A percentile compares a stretch with the other conserved stretches of the same genome.
Conservation (phyloP, 805 yeast genomes). For the Hanseniaspora mollemarum region DNA sequence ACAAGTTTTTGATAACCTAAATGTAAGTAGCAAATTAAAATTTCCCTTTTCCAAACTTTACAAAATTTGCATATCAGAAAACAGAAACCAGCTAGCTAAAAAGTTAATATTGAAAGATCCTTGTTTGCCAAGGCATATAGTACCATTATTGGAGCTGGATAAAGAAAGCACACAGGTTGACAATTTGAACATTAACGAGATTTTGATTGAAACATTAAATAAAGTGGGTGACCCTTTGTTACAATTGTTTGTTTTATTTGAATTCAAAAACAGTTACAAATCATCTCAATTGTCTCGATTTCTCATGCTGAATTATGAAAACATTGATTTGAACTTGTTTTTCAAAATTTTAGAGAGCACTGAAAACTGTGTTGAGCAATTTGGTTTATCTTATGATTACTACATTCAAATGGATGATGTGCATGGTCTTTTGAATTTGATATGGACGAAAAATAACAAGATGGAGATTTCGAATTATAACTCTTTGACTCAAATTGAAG, state of each 20-base stretch:
- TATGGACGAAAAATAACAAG: conserved; percentile 27
- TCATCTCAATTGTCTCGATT: conserved; percentile 59
- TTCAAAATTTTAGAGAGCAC: conserved; percentile 19
- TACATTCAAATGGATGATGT: conserved; percentile 55
- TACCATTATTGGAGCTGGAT: conserved; percentile 56
- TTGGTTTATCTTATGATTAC: conserved; percentile 39
- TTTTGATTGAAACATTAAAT: conserved; percentile 46
- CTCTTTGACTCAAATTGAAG: conserved; percentile 29
- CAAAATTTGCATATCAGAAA: conserved; percentile 64
- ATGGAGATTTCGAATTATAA: conserved; percentile 26
- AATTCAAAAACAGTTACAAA: conserved; percentile 43
- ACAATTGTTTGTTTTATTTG: conserved; percentile 40
- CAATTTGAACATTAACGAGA: conserved; percentile 46
- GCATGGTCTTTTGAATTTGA: conserved; percentile 36
- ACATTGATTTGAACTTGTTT: conserved; percentile 22
- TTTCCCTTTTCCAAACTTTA: conserved; percentile 53
- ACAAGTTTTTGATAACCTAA: conserved; percentile 27
- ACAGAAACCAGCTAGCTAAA: conserved; percentile 58
- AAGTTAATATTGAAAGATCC: conserved; percentile 57
- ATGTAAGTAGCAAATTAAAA: conserved; percentile 26
- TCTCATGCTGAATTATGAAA: conserved; percentile 30
- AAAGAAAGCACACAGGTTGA: conserved; percentile 59
- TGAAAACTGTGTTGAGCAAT: conserved; percentile 29
- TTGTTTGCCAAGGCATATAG: conserved; percentile 45
- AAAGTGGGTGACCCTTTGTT: conserved; percentile 13